Evolutionary conservation across 768 basidiomycete species (phyloP), one percentile per base, ranked within the genome.

Genomic region (Lanmaoa pseudosensibilis): DNA sequence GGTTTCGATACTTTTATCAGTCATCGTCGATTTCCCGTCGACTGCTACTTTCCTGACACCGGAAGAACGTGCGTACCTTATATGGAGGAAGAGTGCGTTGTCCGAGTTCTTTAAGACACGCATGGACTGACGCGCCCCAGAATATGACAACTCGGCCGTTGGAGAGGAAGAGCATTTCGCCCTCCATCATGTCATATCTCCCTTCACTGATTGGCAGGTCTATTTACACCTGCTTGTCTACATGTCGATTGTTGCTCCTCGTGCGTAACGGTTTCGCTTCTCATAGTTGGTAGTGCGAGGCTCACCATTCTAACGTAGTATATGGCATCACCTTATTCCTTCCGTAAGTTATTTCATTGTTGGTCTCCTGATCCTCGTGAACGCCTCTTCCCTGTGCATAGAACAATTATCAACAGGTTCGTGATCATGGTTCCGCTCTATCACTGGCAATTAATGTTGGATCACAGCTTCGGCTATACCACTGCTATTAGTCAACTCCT

Each of bases 291-390:
- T 6, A 12, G 3, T 33, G 33, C 15, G 30, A 37, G 2, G 16
- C 50, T 67, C 34, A 67, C 38, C 19, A 6, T 27, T 38, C 15
- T 52, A 32, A 27, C 32, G 16, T 38, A 87, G 86, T 87, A 3
- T 87, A 84, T 61, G 87, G 86, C 3, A 86, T 87, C 46, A 86
- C 87, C 0, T 71, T 87, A 23, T 89, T 89, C 75, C 71, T 88
- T 32, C 86, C 86, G 83, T 87, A 65, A 64, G 86, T 78, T 4
- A 9, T 9, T 23, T 47, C 34, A 1, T 7, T 39, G 21, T n/a
- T 7, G 37, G 16, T 32, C 21, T 59, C 10, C 60, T 34, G 19
- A 34, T 21, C 21, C 48, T 46, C 46, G 45, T 33, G 9, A 25
- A 50, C 7, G 2, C 50, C 19, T 52, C 11, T 27, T 32, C 11